Base-by-base conservation (phyloP, 139 green algal species). In the Dunaliella sp. region DNA sequence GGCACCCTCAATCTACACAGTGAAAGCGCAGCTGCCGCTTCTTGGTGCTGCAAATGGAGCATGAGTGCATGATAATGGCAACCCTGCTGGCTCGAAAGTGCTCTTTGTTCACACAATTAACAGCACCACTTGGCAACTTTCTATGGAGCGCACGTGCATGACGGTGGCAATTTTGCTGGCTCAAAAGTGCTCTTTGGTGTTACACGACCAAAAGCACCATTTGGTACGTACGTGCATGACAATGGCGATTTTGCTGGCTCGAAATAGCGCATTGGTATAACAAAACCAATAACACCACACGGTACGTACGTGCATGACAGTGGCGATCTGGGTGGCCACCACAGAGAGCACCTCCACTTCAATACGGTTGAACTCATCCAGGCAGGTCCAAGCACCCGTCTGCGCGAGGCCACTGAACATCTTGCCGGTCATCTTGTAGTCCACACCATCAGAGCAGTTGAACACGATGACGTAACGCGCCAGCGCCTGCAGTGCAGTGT, bases 341-440 rank as follows among this genome's bases (percentile, higher is more conserved):
- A 97, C 95, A 1, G 90, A 95, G 76, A 97, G 91, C 85, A 97
- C 95, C 89, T 97, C 95, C 81, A 97, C 93, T 88, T 96, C 92
- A 84, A 97, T 96, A 59, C 95, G 93, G 92, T 97, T 97, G 92
- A 97, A 97, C 89, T 97, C 95, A 79, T 97, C 95, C 38, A 97
- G 87, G 84, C 95, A 97, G 0, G 95, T 90, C 95, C 95, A 97
- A 32, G 95, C 95, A 32, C 95, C 95, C 12, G 94, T 96, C 88
- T 96, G 94, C 57, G 94, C 94, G 32, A 97, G 89, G 22, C 95
- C 95, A 48, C 85, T 93, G 84, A 97, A 94, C 92, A 97, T 96
- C 92, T 96, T 96, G 84, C 89, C 89, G 3, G 93, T 97, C 94
- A 96, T 97, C 88, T 95, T 95, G 90, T 92, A 96, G 90, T 96